Evolutionary conservation across 371 early-diverging fungal genomes (phyloP), one percentile per base, ranked within the genome.

Genomic region (Mucor mucedo): DNA sequence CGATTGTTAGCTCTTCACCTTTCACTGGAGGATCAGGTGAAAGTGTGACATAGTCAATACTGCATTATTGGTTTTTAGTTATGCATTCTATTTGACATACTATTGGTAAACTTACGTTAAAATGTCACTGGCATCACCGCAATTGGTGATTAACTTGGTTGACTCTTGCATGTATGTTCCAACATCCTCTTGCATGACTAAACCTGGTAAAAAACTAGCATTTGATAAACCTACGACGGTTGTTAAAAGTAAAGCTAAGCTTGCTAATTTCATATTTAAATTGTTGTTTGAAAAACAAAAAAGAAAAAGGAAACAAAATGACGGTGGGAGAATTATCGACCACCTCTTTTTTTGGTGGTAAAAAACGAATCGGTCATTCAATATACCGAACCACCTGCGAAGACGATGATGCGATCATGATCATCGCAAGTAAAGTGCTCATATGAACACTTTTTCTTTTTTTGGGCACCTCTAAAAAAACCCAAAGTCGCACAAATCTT

Each of bases 11-110:
- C 32, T 54, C 55, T 55, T 84, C 30, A 5, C 89, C 90, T 65
- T 70, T 78, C 0, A 68, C 60, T 3, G 87, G 87, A 3, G 87
- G 86, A 61, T 88, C 87, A 39, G 90, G 90, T 13, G 32, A 62
- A 40, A 87, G 52, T 13, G 65, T 47, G 58, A 84, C 69, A 65
- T 82, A 68, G 1, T 80, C 63, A 52, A 80, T 74, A n/a, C 81
- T 80, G 56, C 33, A 32, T 14, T 21, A 21, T 2, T 50, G n/a
- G 14, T 40, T 27, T 32, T 28, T 30, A n/a, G 11, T 28, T 14
- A 13, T 38, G 32, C 28, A 50, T 14, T 11, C 32, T 40, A 28
- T 40, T 42, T 41, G 3, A 11, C 21, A 1, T 35, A 13, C 32
- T 7, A 11, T 14, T 30, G 21, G 14, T 2, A 52, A 9, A 21